Evolutionary conservation across 352 stramenopile species (phyloP), one percentile per base, ranked within the genome.

Genomic region (Phytophthora cactorum): DNA sequence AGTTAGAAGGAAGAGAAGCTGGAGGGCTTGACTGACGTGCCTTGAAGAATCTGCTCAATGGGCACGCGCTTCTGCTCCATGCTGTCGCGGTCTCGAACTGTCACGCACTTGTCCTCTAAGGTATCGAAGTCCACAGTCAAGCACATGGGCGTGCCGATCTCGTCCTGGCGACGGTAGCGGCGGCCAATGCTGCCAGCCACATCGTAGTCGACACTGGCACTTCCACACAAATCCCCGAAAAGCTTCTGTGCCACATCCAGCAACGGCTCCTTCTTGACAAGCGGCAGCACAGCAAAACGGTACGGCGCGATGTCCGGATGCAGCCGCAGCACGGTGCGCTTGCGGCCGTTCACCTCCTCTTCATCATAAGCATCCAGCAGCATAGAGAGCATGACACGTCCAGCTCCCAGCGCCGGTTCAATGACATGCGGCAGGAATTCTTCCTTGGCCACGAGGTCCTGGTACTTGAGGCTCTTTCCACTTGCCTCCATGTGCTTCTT

Each of bases 51-150:
- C 15, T 98, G 84, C 38, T 93, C 90, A 58, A 98, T 91, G 1
- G 90, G 82, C 70, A 99, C 85, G 52, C 97, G 91, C 56, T 97
- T 91, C 80, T 99, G 97, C 65, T 98, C 87, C 68, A 97, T 99
- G 17, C 79, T 94, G 72, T 99, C 97, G 47, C 97, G 92, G 66
- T 99, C 94, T 49, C 97, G 89, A 55, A 99, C 82, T 2, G 97
- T 99, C 34, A 99, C 97, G 34, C 84, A 90, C 77, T 98, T 89
- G 63, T 98, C 88, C 59, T 99, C 95, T 29, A 99, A 80, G 12
- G 96, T 98, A 59, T 99, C 95, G 76, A 99, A 98, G 72, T 99
- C 97, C 9, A 99, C 86, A 5, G 97, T 99, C 50, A 99, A 87
- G 75, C 96, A 99, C 77, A 98, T 98, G 9, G 97, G 97, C 31